Evolutionary conservation across 345 rosid genomes (phyloP).

Genomic region (Gossypium turneri): DNA sequence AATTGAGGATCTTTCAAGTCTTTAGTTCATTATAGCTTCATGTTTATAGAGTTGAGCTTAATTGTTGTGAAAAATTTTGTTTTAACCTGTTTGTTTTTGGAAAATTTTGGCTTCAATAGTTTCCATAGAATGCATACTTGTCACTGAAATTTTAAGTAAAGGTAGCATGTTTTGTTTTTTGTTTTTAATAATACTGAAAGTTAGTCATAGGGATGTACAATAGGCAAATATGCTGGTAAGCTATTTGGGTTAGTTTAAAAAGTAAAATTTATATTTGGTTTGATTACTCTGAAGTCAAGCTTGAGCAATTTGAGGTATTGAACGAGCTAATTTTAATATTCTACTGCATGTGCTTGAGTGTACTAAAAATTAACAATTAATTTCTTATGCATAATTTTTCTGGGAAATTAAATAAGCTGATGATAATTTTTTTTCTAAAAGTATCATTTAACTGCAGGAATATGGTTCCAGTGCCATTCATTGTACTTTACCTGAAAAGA

Average conservation of each 20-base stretch:
- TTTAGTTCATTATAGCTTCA: background rate
- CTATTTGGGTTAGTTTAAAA: too few relatives aligned
- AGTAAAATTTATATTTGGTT: too few relatives aligned
- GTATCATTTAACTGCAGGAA: constrained; percentile 48
- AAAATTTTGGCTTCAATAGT: background rate
- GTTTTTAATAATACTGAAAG: too few relatives aligned
- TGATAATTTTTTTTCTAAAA: constrained; percentile 1
- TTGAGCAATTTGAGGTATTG: too few relatives aligned
- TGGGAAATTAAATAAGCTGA: background rate
- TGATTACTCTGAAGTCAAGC: too few relatives aligned
- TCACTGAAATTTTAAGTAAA: background rate
- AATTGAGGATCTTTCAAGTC: background rate
- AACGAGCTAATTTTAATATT: background rate
- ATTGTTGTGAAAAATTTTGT: too few relatives aligned
- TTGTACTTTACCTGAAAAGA: constrained; percentile 67
- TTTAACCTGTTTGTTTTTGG: too few relatives aligned
- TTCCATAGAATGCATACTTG: background rate
- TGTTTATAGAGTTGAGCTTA: background rate
- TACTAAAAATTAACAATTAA: background rate
- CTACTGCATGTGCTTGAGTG: background rate
- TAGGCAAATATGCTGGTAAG: too few relatives aligned
- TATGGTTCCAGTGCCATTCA: constrained; percentile 94
- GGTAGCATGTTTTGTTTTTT: background rate
- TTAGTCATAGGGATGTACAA: too few relatives aligned
- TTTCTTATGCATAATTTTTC: background rate